Evolutionary conservation across 257 asterid species (phyloP), one percentile per base, ranked within the genome.

Genomic region (Anisodus acutangulus): DNA sequence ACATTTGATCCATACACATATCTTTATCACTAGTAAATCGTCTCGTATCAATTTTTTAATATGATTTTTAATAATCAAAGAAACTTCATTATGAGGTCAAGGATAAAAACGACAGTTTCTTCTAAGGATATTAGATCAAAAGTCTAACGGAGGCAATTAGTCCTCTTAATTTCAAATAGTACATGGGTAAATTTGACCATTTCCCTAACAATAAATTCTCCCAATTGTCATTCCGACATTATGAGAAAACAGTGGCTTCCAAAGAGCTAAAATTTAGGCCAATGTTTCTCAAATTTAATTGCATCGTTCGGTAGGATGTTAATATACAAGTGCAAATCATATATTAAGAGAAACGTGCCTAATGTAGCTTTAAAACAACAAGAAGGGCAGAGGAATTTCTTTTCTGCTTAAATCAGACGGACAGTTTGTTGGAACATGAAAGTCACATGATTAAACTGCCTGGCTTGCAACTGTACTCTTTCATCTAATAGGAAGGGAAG

Each of bases 351-450:
- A 47, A 72, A 72, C 41, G n/a, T 45, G 58, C 59, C 5, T 47
- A 6, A 3, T 47, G 78, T 39, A 69, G 78, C 7, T 37, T 26
- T 80, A 85, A 83, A 37, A 80, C 57, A 79, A 15, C 13, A 81
- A 79, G 80, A 31, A 63, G 8, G 53, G 60, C 26, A 81, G 81
- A 57, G 80, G 84, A 85, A 86, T 70, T 86, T 55, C 81, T 15
- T 72, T 63, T 84, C 54, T 53, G 37, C 82, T 88, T n/a, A 69
- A 17, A 41, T 69, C 15, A 17, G 78, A 72, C 76, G 66, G 62
- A 83, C 58, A 78, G 92, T 92, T 87, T 69, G 97, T 93, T 93
- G 91, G 82, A 88, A 86, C 92, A 93, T 89, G 93, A 85, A 83
- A 87, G 87, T 54, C 59, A 88, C 92, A 91, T 93, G 95, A 92